These are phyloP conservation scores for Gaeumannomyces sp. DNA, from an alignment of 2,329 filamentous ascomycete species.

Conservation along the genomic window DNA sequence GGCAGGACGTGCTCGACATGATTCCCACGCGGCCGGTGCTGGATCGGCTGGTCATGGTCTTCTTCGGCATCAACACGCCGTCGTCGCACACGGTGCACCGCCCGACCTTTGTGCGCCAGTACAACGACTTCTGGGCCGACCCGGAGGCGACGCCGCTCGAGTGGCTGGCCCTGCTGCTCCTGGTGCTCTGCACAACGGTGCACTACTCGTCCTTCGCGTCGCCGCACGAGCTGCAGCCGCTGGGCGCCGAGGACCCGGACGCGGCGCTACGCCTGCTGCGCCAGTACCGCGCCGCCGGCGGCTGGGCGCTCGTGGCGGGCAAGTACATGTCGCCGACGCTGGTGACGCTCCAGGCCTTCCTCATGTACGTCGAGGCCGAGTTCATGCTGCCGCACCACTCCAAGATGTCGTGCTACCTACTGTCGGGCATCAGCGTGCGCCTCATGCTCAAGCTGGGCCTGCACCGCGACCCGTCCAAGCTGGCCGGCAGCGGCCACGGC, in stretches of 20 bases:
- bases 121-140: conserved; percentile 25
- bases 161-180: conserved; percentile 26
- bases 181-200: conserved; percentile 25
- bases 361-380: conserved; percentile 23
- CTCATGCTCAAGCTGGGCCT: conserved; percentile 33
- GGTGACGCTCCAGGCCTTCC: conserved; percentile 23
- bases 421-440: conserved; percentile 33
- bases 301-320: conserved; percentile 24
- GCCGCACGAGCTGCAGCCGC: conserved; percentile 23
- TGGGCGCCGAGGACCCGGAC: conserved; percentile 25
- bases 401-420: conserved; percentile 34
- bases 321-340: conserved; percentile 24
- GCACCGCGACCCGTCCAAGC: conserved; percentile 40
- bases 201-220: conserved; percentile 38
- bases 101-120: conserved; percentile 28
- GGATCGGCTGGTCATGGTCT: conserved; percentile 45
- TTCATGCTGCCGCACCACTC: conserved; percentile 32
- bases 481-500: conserved; percentile 16
- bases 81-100: conserved; percentile 47
- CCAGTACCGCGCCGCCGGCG: conserved; percentile 19
- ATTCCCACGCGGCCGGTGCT: conserved; percentile 40
- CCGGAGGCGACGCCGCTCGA: conserved; percentile 17
- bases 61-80: conserved; percentile 47
- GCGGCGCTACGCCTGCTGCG: conserved; percentile 24
- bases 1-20: conserved; percentile 39